Conservation (phyloP, 441 rosid species). For the Populus hybrid region DNA sequence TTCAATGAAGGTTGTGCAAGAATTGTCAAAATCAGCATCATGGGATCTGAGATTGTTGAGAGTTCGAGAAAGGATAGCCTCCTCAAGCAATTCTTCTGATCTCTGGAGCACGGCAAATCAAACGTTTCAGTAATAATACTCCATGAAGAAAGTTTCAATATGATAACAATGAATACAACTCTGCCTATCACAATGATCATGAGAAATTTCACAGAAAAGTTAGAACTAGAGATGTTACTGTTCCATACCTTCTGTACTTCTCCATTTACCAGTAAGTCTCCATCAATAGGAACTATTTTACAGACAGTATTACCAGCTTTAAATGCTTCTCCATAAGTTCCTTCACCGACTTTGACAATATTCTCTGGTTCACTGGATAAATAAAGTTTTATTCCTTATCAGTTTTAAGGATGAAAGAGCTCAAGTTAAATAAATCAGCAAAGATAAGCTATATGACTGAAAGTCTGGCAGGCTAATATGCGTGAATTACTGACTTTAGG, state of each 20-base stretch:
- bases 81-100: slow-evolving; percentile 93
- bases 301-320: slow-evolving; percentile 76
- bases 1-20: slow-evolving; percentile 63
- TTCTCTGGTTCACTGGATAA: slow-evolving; percentile 57
- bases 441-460: not conserved
- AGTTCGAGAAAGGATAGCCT: slow-evolving; percentile 75
- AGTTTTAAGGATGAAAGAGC: slow-evolving; percentile 14
- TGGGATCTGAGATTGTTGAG: slow-evolving; percentile 59
- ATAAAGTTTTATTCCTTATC: slow-evolving; percentile 20
- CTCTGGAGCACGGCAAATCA: slow-evolving; percentile 48
- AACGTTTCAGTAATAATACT: slow-evolving; percentile 13
- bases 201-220: not conserved
- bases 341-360: slow-evolving; percentile 90
- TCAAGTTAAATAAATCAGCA: slow-evolving; percentile 9
- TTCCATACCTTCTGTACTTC: slow-evolving; percentile 85
- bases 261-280: slow-evolving; percentile 80
- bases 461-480: not conserved
- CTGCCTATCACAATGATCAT: not conserved
- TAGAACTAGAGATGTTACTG: not conserved
- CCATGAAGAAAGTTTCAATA: not conserved
- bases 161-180: not conserved
- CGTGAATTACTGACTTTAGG: not conserved
- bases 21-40: slow-evolving; percentile 31
- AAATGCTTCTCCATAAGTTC: slow-evolving; percentile 96
- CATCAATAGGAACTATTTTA: slow-evolving; percentile 95